A percentile compares a stretch with the other conserved stretches of the same genome.
Evolutionary conservation across 257 asterid genomes (phyloP).

Genomic region (Cruciata laevipes): DNA sequence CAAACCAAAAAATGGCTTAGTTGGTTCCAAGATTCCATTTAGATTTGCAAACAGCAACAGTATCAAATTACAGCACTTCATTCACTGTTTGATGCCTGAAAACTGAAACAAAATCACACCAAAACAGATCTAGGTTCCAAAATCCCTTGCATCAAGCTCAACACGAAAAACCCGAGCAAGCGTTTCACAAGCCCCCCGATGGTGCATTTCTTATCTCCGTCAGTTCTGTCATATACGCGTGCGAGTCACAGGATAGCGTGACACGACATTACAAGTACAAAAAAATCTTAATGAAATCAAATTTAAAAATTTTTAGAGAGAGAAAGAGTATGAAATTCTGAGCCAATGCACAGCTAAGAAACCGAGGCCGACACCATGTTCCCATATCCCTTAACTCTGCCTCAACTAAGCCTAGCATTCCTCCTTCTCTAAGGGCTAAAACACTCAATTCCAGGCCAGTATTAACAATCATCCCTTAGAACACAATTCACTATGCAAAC

Average conservation of each 20-base stretch:
- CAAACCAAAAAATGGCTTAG: not conserved
- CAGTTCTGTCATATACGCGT: not conserved
- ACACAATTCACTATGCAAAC: constrained; percentile 20
- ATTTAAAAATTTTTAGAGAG: not conserved
- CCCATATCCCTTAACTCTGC: constrained; percentile 37
- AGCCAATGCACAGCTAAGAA: constrained; percentile 12
- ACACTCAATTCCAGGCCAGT: constrained; percentile 17
- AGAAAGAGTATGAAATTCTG: constrained; percentile 5
- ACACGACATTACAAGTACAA: not conserved
- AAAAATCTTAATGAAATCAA: not conserved
- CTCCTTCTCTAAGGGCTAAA: constrained; percentile 24
- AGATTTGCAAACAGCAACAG: not conserved
- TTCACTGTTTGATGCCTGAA: not conserved
- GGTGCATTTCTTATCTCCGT: not conserved
- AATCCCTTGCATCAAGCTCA: not conserved
- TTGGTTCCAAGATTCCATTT: constrained; percentile 7
- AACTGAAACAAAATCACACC: not conserved
- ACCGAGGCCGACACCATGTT: constrained; percentile 32
- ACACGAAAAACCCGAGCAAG: not conserved
- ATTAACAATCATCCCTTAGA: constrained; percentile 28
- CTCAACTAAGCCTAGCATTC: constrained; percentile 40
- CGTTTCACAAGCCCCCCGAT: not conserved
- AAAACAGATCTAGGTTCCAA: not conserved
- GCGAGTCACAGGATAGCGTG: not conserved
- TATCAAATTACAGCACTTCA: not conserved